phyloP scores from a whole-genome alignment of 305 asterid species.

The Striga hermonthica region DNA sequence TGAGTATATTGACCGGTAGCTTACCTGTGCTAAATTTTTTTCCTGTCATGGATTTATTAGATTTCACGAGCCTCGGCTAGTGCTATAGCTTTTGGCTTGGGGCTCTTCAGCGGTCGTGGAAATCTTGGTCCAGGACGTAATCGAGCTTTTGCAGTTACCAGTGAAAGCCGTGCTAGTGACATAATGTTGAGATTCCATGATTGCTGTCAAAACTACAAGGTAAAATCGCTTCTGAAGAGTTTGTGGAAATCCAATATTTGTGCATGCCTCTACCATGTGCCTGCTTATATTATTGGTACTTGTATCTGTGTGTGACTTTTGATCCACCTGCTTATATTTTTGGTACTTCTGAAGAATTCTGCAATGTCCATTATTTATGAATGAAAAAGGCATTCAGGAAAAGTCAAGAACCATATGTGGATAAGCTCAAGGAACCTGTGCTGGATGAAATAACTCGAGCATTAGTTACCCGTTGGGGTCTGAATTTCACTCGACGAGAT shows the following conservation, averaged over 20 bases:
- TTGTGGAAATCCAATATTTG: conserved; percentile 21
- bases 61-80: conserved; percentile 93
- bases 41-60: conserved; percentile 36
- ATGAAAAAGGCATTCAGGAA: conserved; percentile 60
- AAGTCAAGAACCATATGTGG: conserved; percentile 76
- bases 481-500: conserved; percentile 63
- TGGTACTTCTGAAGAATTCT: not conserved
- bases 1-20: conserved; percentile 20
- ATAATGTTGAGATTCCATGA: conserved; percentile 82
- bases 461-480: conserved; percentile 60
- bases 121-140: conserved; percentile 78
- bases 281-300: conserved; percentile 8
- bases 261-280: conserved; percentile 19
- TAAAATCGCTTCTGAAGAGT: conserved; percentile 26
- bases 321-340: not conserved
- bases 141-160: conserved; percentile 89
- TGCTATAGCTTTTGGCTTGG: conserved; percentile 97
- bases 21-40: conserved; percentile 21
- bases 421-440: conserved; percentile 72
- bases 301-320: conserved; percentile 12
- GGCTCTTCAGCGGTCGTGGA: conserved; percentile 79
- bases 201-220: conserved; percentile 96
- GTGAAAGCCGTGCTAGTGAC: conserved; percentile 98
- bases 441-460: conserved; percentile 58
- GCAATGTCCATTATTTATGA: conserved; percentile 24